These are phyloP conservation scores for Arabidopsis hybrid DNA, from an alignment of 441 rosid species.

Conservation along the genomic window DNA sequence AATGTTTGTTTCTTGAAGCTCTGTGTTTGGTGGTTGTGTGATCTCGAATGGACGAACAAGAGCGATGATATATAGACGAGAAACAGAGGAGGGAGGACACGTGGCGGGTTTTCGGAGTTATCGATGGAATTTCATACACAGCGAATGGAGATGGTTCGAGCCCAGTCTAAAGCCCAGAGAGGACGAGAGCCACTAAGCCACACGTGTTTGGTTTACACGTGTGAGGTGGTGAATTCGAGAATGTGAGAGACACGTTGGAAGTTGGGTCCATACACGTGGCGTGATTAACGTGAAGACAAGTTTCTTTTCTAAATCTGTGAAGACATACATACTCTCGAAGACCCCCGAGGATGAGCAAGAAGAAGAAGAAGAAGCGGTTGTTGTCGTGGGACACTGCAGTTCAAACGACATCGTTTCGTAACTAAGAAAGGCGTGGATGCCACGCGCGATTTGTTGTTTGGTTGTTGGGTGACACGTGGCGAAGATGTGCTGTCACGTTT, in stretches of 20 bases:
- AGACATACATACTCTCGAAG: conserved; percentile 23
- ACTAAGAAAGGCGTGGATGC: neutral
- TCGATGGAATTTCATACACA: neutral
- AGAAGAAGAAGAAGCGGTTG: conserved; percentile 25
- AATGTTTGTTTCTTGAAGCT: neutral
- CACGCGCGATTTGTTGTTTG: conserved; percentile 24
- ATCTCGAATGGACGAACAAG: conserved; percentile 20
- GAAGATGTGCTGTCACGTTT: neutral
- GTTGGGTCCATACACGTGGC: conserved; percentile 40
- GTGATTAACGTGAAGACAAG: conserved; percentile 36
- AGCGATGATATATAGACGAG: conserved; percentile 31
- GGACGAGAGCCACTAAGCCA: conserved; percentile 19
- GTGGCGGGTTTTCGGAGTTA: conserved; percentile 19
- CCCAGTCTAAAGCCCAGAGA: conserved; percentile 18
- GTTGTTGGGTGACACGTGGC: conserved; percentile 6
- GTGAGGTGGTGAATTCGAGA: conserved; percentile 3
- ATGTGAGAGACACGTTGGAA: conserved; percentile 39
- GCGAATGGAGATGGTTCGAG: conserved; percentile 30
- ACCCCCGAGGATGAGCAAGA: conserved; percentile 31
- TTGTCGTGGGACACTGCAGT: neutral
- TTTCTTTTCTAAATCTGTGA: conserved; percentile 9
- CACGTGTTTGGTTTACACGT: conserved; percentile 28
- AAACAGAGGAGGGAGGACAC: conserved; percentile 25
- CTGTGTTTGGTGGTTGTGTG: conserved; percentile 36
- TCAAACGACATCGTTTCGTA: neutral